Percentiles rank a stretch among this genome's conserved stretches.
Evolutionary conservation across 352 stramenopile species (phyloP).

Genomic region (Phytophthora constricta): DNA sequence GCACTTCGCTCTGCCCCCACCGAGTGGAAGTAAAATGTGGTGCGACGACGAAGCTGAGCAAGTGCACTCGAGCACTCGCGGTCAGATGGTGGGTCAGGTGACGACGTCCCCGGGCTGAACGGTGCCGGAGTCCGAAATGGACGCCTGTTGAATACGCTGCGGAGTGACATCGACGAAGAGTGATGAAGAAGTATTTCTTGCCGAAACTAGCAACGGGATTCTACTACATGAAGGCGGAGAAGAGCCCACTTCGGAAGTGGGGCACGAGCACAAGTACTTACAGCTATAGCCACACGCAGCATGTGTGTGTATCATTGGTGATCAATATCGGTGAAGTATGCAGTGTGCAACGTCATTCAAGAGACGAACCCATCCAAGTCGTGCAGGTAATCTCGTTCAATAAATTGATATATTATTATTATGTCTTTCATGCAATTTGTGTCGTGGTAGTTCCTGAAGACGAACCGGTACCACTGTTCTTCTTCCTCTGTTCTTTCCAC

Average conservation of each 20-base stretch:
- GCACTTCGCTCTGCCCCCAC: constrained; percentile 60
- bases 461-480: not conserved
- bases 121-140: constrained; percentile 36
- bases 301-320: no score
- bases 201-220: no score
- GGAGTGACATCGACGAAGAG: constrained; percentile 40
- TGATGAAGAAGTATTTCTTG: no score
- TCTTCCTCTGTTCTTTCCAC: not conserved
- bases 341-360: no score
- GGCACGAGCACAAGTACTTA: no score
- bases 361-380: no score
- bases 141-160: constrained; percentile 23
- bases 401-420: not conserved
- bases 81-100: constrained; percentile 40
- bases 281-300: no score
- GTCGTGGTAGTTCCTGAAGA: not conserved
- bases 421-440: not conserved
- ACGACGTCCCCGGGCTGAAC: constrained; percentile 30
- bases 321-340: no score
- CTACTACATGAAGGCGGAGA: no score
- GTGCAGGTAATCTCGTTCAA: no score
- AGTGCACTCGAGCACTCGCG: constrained; percentile 45
- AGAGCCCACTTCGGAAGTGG: no score
- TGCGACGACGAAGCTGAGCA: constrained; percentile 13
- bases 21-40: constrained; percentile 43